Percentiles rank a stretch among this genome's conserved stretches.
These are phyloP conservation scores for Astragalus glycyphyllos DNA, from an alignment of 306 rosid genomes.

Conservation along the genomic window DNA sequence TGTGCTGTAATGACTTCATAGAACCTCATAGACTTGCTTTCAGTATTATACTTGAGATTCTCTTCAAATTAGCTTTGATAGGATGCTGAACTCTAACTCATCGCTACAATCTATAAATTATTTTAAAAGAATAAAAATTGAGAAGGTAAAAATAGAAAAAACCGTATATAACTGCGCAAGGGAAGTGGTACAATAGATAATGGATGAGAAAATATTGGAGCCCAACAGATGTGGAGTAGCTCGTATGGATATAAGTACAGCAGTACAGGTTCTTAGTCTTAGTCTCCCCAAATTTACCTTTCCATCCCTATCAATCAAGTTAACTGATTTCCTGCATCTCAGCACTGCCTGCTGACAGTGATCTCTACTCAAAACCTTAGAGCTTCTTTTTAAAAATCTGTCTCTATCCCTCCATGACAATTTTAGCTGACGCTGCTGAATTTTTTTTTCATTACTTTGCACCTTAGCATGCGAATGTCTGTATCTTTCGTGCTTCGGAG, in stretches of 20 bases:
- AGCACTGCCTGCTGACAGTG: conserved; percentile 49
- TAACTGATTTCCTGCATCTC: conserved; percentile 61
- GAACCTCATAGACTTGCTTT: conserved; percentile 32
- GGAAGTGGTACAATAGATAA: conserved; percentile 24
- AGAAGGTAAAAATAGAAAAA: conserved; percentile 29
- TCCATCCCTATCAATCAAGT: conserved; percentile 60
- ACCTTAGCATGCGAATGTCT: conserved; percentile 44
- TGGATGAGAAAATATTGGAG: conserved; percentile 39
- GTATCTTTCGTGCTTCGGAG: conserved; percentile 31
- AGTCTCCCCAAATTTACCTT: conserved; percentile 70
- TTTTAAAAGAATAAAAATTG: conserved; percentile 17
- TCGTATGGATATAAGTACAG: conserved; percentile 49
- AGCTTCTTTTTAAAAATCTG: conserved; percentile 45
- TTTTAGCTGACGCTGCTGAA: conserved; percentile 43
- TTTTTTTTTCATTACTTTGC: conserved; percentile 45
- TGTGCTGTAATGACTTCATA: conserved; percentile 26
- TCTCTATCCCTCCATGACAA: conserved; percentile 44
- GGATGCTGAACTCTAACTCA: conserved; percentile 41
- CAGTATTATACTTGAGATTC: conserved; percentile 10
- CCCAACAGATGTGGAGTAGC: conserved; percentile 47
- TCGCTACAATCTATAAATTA: conserved; percentile 15
- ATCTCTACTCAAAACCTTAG: conserved; percentile 46
- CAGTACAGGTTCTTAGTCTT: conserved; percentile 49
- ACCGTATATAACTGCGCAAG: conserved; percentile 29
- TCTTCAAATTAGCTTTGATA: conserved; percentile 41